phyloP scores from a whole-genome alignment of 192 early-diverging fungal species.

The Neocallimastix lanati region DNA sequence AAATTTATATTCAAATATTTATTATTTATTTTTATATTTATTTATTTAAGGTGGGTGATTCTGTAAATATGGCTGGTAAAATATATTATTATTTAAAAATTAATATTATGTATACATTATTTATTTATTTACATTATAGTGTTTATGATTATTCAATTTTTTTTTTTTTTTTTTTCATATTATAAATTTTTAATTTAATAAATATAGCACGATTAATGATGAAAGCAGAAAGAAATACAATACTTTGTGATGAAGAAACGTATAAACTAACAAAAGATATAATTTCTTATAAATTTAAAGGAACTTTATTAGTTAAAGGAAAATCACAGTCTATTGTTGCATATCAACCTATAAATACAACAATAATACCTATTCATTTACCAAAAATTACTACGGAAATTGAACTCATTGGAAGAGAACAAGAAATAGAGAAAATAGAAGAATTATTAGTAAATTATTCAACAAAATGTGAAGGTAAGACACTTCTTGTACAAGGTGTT shows the following conservation, averaged over 20 bases:
- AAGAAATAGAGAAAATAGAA: constrained; percentile 13
- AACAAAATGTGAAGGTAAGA: neutral
- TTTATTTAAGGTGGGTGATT: constrained; percentile 23
- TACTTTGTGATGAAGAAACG: constrained; percentile 27
- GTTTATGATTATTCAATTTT: too few relatives aligned
- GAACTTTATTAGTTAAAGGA: constrained; percentile 21
- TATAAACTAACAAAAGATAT: constrained; percentile 20
- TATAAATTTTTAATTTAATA: neutral
- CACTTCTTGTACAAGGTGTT: constrained; percentile 23
- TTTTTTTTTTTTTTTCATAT: too few relatives aligned
- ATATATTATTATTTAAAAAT: too few relatives aligned
- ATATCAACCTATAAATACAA: neutral
- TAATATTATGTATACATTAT: too few relatives aligned
- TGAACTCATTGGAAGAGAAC: constrained; percentile 8
- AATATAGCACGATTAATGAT: constrained; percentile 21
- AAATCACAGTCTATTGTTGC: constrained; percentile 17
- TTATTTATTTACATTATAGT: too few relatives aligned
- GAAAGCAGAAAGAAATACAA: constrained; percentile 7
- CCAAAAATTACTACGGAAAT: neutral
- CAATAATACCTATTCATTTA: neutral
- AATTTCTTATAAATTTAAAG: constrained; percentile 25
- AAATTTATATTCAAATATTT: too few relatives aligned
- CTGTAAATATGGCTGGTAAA: constrained; percentile 28
- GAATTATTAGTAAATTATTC: constrained; percentile 1
- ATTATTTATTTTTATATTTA: neutral